Evolutionary conservation across 306 rosid genomes (phyloP), one percentile per base, ranked within the genome.

Genomic region (Abrus precatorius): DNA sequence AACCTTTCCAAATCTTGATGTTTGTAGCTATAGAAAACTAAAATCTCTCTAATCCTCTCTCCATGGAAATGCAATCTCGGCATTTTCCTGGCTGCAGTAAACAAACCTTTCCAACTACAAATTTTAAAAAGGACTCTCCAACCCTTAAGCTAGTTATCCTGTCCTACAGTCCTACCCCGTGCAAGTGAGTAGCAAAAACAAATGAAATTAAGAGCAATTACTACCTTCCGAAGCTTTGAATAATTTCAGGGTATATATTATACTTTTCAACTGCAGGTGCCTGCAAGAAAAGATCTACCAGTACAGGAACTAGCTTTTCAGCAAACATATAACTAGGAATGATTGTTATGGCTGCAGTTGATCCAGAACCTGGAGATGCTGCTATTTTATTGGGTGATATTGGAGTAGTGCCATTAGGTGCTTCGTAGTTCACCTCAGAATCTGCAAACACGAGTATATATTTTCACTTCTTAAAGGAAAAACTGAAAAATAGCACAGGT

Each of bases 201-300:
- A 55, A 50, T 66, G 68, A 60, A 70, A 64, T 33, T 82, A 78
- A 82, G 81, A 72, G 79, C 63, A 74, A 59, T 52, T 65, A 77
- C 86, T 93, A 95, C 99, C 99, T 93, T 86, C 94, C 98, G 6
- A 95, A 90, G 86, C 96, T 82, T 89, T 90, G 99, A 84, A 95
- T 89, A 67, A 95, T 78, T 87, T 95, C 99, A 59, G 99, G 97
- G 89, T 92, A 93, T 78, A 93, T 77, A 71, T 88, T 89, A 76
- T 85, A 84, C 83, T 91, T 95, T 80, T 93, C 97, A 84, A 88
- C 86, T 44, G 80, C 88, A 63, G 98, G 92, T 47, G 97, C 92
- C 81, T 84, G 91, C 76, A 95, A 85, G 74, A 95, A 93, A 87
- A 95, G 99, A 80, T 89, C 95, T 6, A 93, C 91, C 81, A 93